A percentile compares a stretch with the other conserved stretches of the same genome.
Evolutionary conservation across 257 asterid genomes (phyloP).

Genomic region (Solanum dulcamara): DNA sequence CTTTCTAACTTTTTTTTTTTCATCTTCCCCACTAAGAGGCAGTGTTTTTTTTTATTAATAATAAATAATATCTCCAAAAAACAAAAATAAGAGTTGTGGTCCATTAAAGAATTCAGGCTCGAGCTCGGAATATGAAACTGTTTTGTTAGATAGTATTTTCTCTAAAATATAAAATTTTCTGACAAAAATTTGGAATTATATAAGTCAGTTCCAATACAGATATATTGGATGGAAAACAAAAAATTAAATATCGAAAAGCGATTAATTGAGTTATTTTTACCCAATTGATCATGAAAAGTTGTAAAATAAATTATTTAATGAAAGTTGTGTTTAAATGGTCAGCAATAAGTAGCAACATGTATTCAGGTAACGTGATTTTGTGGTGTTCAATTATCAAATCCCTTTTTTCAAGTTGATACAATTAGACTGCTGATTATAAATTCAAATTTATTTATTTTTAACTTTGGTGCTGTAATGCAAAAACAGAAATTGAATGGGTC

Average conservation of each 20-base stretch:
- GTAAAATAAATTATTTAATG: neutral
- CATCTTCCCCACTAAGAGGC: neutral
- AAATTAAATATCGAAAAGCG: too few species aligned
- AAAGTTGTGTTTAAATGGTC: neutral
- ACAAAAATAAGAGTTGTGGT: neutral
- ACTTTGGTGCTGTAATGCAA: neutral
- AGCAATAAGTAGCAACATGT: neutral
- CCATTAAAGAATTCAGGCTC: neutral
- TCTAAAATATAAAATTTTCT: too few species aligned
- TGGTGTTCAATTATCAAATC: neutral
- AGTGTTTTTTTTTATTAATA: neutral
- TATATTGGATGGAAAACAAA: too few species aligned
- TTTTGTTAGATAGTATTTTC: neutral
- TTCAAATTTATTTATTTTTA: neutral
- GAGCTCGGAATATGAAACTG: rapidly evolving
- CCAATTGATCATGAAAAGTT: neutral
- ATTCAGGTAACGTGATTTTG: neutral
- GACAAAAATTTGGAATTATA: too few species aligned
- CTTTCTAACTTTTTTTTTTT: neutral
- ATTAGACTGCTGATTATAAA: neutral
- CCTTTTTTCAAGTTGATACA: neutral
- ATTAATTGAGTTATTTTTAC: neutral
- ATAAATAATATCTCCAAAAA: neutral
- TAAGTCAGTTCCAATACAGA: too few species aligned
- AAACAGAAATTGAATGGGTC: neutral